A percentile compares a stretch with the other conserved stretches of the same genome.
Evolutionary conservation across 2,329 filamentous ascomycete genomes (phyloP).

Genomic region (Colletotrichum orchidophilum): DNA sequence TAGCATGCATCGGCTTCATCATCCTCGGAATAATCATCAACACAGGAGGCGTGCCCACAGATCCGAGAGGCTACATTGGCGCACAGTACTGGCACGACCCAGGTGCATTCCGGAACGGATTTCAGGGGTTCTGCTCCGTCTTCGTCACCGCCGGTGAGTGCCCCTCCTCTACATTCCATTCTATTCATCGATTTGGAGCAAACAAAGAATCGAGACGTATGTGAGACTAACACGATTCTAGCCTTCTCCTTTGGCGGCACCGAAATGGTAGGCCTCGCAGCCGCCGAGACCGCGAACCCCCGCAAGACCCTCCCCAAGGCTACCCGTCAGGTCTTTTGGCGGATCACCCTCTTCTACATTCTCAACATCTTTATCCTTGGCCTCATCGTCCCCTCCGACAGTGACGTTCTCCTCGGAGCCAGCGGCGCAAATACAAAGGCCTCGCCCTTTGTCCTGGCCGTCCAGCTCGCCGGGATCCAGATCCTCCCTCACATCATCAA

Average conservation of each 20-base stretch:
- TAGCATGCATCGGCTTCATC: slow-evolving; percentile 30
- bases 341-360: slow-evolving; percentile 38
- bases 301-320: slow-evolving; percentile 38
- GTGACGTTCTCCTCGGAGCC: slow-evolving; percentile 33
- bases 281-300: slow-evolving; percentile 37
- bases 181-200: neutral
- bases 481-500: slow-evolving; percentile 63
- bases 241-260: slow-evolving; percentile 37
- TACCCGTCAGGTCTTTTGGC: slow-evolving; percentile 38
- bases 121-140: slow-evolving; percentile 37
- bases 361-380: slow-evolving; percentile 36
- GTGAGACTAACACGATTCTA: neutral
- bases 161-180: neutral
- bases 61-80: slow-evolving; percentile 36
- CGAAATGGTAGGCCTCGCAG: slow-evolving; percentile 39
- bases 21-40: slow-evolving; percentile 37
- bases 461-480: slow-evolving; percentile 59
- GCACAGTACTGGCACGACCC: slow-evolving; percentile 37
- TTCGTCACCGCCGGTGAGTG: slow-evolving; percentile 31
- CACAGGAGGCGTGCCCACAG: slow-evolving; percentile 28
- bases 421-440: slow-evolving; percentile 53
- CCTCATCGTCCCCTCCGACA: slow-evolving; percentile 34
- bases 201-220: no score
- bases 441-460: slow-evolving; percentile 62
- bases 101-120: slow-evolving; percentile 37